A percentile compares a stretch with the other conserved stretches of the same genome.
Conservation (phyloP, 1,284 basidiomycete genomes). For the Trametes versicolor region DNA sequence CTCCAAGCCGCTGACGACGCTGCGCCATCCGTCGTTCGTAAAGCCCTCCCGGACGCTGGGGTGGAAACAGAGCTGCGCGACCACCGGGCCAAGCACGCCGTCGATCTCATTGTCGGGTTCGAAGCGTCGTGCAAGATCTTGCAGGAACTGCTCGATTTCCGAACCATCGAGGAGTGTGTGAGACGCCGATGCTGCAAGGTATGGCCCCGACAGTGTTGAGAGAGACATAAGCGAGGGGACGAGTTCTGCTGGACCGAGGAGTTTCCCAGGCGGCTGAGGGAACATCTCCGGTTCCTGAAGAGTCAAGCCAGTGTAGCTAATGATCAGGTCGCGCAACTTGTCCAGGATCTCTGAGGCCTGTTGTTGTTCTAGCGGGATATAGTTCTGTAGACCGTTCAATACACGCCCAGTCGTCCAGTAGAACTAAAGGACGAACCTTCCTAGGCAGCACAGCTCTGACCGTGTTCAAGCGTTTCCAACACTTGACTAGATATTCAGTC, state of each 20-base stretch:
- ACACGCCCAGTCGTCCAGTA: background rate
- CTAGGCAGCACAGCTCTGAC: slow-evolving; percentile 66
- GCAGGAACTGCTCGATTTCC: slow-evolving; percentile 76
- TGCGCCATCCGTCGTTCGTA: slow-evolving; percentile 86
- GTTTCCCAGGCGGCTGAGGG: slow-evolving; percentile 84
- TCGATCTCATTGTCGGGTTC: slow-evolving; percentile 57
- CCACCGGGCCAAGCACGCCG: slow-evolving; percentile 59
- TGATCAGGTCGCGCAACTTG: slow-evolving; percentile 80
- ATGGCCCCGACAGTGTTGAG: slow-evolving; percentile 69
- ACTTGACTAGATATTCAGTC: slow-evolving; percentile 91
- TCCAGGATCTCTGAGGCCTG: slow-evolving; percentile 72
- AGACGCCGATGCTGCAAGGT: slow-evolving; percentile 58
- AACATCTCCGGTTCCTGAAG: slow-evolving; percentile 96
- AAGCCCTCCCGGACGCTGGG: slow-evolving; percentile 73
- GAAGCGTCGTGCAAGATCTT: slow-evolving; percentile 77
- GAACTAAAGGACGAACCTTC: slow-evolving; percentile 54
- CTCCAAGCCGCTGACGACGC: slow-evolving; percentile 84
- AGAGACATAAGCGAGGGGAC: slow-evolving; percentile 78
- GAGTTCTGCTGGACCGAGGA: slow-evolving; percentile 81
- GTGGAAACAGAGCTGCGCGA: slow-evolving; percentile 68
- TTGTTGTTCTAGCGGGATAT: slow-evolving; percentile 66
- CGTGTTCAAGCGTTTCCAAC: slow-evolving; percentile 87
- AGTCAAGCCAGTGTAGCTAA: slow-evolving; percentile 91
- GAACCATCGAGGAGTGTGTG: slow-evolving; percentile 54
- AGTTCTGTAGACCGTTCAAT: slow-evolving; percentile 56